Evolutionary conservation across 2,329 filamentous ascomycete genomes (phyloP).

Genomic region (Sporothrix luriei): DNA sequence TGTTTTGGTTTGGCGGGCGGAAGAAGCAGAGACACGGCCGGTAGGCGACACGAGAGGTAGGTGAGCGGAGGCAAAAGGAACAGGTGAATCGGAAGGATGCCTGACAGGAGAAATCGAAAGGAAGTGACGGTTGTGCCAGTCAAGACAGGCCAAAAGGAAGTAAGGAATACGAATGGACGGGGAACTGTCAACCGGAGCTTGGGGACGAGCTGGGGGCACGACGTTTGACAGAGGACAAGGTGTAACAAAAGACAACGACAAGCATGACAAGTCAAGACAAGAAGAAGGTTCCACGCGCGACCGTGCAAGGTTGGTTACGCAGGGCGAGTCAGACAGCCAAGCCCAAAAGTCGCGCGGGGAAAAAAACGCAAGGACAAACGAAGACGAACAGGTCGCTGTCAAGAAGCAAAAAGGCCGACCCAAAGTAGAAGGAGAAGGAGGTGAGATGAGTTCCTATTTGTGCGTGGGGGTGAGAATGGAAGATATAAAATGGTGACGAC

Average conservation of each 20-base stretch:
- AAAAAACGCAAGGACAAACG: background rate
- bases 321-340: constrained; percentile 12
- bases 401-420: constrained; percentile 2
- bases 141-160: background rate
- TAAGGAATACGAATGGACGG: too few species aligned
- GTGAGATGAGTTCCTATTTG: too few species aligned
- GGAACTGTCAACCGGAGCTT: constrained; percentile 14
- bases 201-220: constrained; percentile 8
- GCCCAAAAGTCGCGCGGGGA: background rate
- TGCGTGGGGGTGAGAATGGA: constrained; percentile 13
- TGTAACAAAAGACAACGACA: background rate
- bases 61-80: background rate
- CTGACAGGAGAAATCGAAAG: background rate
- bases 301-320: background rate
- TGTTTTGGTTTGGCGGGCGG: background rate
- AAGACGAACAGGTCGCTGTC: background rate
- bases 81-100: background rate
- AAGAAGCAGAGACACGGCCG: background rate
- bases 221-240: constrained; percentile 21
- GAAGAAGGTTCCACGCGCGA: background rate
- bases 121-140: background rate
- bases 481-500: background rate
- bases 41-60: constrained; percentile 10
- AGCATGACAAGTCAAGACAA: background rate
- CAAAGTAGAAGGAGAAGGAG: background rate